Evolutionary conservation across 768 basidiomycete genomes (phyloP).

Genomic region (Kockovaella imperatae): DNA sequence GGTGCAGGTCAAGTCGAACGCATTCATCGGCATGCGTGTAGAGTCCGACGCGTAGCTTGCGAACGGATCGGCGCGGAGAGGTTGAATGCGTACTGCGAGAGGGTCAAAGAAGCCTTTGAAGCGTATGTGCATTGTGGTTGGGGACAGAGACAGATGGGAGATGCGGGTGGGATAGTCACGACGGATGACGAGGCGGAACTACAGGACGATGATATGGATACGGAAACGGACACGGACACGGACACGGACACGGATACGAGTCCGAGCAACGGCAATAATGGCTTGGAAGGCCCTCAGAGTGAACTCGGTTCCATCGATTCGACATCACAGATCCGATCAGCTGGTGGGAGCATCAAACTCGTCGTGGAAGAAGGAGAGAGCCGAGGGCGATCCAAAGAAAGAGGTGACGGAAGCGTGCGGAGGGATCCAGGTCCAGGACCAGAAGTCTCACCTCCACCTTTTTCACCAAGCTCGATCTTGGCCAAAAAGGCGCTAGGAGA

Average conservation of each 20-base stretch:
- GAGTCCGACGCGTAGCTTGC: conserved; percentile 41
- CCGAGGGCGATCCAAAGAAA: neutral
- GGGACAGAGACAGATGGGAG: no score
- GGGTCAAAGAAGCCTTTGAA: conserved; percentile 43
- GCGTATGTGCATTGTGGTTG: conserved; percentile 34
- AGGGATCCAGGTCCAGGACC: neutral
- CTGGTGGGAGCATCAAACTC: no score
- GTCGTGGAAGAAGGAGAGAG: no score
- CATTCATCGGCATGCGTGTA: conserved; percentile 35
- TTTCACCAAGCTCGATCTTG: neutral
- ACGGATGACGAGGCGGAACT: no score
- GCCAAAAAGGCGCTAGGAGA: neutral
- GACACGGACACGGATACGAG: no score
- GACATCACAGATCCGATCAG: no score
- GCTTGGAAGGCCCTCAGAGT: no score
- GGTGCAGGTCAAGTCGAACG: conserved; percentile 17
- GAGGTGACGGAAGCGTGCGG: neutral
- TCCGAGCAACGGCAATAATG: no score
- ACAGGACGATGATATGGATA: no score
- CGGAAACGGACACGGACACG: no score
- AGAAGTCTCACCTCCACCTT: neutral
- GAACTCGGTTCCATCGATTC: no score
- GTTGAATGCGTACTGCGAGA: conserved; percentile 39
- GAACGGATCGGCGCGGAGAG: conserved; percentile 42
- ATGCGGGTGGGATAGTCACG: no score